Evolutionary conservation across 768 basidiomycete species (phyloP).

Genomic region (Inosperma sp.): DNA sequence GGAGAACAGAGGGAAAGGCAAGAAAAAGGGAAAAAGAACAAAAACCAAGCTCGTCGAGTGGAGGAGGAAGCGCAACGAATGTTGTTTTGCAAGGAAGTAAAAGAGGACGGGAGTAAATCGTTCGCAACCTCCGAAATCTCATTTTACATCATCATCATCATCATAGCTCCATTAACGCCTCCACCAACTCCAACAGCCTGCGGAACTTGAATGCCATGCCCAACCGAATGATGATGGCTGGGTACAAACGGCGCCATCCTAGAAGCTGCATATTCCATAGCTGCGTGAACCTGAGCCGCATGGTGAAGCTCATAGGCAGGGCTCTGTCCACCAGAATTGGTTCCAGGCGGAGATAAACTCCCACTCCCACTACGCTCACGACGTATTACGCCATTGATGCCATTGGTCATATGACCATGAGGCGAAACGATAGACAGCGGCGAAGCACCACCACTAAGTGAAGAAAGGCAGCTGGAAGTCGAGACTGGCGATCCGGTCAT

Average conservation of each 20-base stretch:
- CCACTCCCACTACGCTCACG: slow-evolving; percentile 12
- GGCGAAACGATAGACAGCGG: slow-evolving; percentile 5
- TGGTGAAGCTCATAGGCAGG: slow-evolving; percentile 18
- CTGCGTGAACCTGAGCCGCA: background rate
- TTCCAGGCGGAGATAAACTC: no score
- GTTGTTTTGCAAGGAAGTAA: background rate
- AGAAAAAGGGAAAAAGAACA: background rate
- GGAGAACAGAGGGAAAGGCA: background rate
- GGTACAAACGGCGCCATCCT: slow-evolving; percentile 3
- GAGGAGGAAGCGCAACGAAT: background rate
- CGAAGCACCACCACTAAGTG: background rate
- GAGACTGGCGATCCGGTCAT: slow-evolving; percentile 10
- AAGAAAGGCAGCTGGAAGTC: slow-evolving; percentile 2
- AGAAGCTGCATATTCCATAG: slow-evolving; percentile 1
- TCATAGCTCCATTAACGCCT: slow-evolving; percentile 10
- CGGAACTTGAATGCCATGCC: slow-evolving; percentile 11
- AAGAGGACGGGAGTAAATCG: background rate
- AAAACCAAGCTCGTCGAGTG: slow-evolving; percentile 1
- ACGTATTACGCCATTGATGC: slow-evolving; percentile 11
- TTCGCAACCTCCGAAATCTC: background rate
- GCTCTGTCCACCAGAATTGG: slow-evolving; percentile 10
- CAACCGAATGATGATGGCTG: slow-evolving; percentile 4
- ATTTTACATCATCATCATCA: slow-evolving; percentile 24
- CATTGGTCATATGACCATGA: background rate
- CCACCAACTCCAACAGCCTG: slow-evolving; percentile 1